These are phyloP conservation scores for Colletotrichum graminicola DNA, from an alignment of 2,329 filamentous ascomycete species.

Conservation along the genomic window DNA sequence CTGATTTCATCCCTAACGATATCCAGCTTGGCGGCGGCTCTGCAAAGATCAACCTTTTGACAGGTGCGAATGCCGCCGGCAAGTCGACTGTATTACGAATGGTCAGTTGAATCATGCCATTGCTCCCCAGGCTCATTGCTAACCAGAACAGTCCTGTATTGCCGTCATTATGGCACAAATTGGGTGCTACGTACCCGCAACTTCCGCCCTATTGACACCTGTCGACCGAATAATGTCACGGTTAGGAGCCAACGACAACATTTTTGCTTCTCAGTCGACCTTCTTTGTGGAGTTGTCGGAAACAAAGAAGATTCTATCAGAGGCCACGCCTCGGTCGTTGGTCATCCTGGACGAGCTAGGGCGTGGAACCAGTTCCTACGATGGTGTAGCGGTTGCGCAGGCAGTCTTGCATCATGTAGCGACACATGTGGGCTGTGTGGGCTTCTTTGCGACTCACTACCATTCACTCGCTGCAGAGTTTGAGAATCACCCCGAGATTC, in stretches of 20 bases:
- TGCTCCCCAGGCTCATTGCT: constrained; percentile 42
- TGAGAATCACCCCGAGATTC: constrained; percentile 86
- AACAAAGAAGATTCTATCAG: constrained; percentile 96
- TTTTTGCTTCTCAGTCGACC: constrained; percentile 96
- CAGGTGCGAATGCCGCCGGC: constrained; percentile 95
- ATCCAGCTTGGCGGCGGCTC: constrained; percentile 84
- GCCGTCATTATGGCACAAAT: constrained; percentile 98
- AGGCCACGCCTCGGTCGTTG: constrained; percentile 92
- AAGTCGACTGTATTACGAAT: constrained; percentile 97
- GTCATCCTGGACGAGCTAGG: constrained; percentile 98
- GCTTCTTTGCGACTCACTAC: constrained; percentile 98
- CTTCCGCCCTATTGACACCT: constrained; percentile 85
- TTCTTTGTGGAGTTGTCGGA: constrained; percentile 98
- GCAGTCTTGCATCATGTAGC: constrained; percentile 97
- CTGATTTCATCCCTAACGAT: constrained; percentile 97
- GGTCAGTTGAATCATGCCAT: constrained; percentile 65
- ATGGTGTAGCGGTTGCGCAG: constrained; percentile 96
- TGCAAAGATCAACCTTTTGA: constrained; percentile 90
- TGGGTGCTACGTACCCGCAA: constrained; percentile 90
- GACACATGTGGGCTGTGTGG: constrained; percentile 90
- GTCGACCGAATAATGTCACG: constrained; percentile 99
- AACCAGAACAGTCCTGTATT: constrained; percentile 78
- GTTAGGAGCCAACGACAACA: constrained; percentile 97
- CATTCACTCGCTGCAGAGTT: constrained; percentile 95
- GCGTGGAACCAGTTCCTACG: constrained; percentile 93